phyloP scores from a whole-genome alignment of 2,329 filamentous ascomycete genomes.

The Dothistroma septosporum region DNA sequence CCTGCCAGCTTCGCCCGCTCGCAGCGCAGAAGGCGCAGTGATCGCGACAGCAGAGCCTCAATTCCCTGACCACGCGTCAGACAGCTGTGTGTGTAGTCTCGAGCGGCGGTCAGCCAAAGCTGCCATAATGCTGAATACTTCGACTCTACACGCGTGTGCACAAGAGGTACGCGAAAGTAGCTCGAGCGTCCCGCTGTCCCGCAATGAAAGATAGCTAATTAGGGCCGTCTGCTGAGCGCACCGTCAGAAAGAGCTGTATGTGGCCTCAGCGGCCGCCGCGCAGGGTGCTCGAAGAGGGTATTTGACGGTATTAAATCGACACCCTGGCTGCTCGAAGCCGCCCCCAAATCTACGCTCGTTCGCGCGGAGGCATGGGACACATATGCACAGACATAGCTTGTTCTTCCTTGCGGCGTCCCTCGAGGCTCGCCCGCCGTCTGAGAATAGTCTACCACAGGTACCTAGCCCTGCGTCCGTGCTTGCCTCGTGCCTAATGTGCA shows the following conservation, averaged over 20 bases:
- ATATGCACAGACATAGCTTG: constrained; percentile 5
- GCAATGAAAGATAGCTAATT: constrained; percentile 10
- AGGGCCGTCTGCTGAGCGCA: not conserved
- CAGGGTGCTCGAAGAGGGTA: not conserved
- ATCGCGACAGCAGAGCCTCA: constrained; percentile 10
- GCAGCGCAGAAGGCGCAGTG: not conserved
- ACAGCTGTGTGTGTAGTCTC: not conserved
- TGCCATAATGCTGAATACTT: not conserved
- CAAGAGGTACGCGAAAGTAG: not conserved
- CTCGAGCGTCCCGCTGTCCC: not conserved
- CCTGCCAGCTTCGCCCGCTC: constrained; percentile 3
- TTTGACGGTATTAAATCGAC: not conserved
- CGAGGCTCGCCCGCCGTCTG: constrained; percentile 6
- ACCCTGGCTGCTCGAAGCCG: constrained; percentile 8
- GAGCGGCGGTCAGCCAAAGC: not conserved
- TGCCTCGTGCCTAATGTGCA: constrained; percentile 20
- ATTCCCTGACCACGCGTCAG: constrained; percentile 1
- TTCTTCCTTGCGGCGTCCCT: constrained; percentile 6
- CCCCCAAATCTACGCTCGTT: not conserved
- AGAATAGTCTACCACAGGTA: constrained; percentile 6
- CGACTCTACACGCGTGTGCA: not conserved
- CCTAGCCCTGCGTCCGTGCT: constrained; percentile 20
- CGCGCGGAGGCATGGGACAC: not conserved
- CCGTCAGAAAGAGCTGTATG: not conserved
- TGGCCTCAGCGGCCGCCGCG: not conserved